Conservation (phyloP, 805 yeast genomes). For the Kodamaea nitidulidarum region DNA sequence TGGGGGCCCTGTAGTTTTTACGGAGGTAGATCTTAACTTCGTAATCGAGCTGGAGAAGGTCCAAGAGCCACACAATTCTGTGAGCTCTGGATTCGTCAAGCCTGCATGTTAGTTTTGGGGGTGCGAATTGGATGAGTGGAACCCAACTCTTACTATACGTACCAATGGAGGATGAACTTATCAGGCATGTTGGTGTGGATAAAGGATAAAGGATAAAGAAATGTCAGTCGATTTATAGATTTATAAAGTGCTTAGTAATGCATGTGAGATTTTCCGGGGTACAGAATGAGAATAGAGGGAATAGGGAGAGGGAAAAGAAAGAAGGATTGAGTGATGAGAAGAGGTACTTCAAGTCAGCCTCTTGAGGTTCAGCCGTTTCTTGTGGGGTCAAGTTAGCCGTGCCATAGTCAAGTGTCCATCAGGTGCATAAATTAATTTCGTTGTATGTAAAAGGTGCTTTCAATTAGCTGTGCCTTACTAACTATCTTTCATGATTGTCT, state of each 20-base stretch:
- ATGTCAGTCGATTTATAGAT: neutral
- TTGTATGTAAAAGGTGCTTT: no score
- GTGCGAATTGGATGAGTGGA: neutral
- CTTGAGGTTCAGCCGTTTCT: no score
- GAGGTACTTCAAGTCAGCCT: neutral
- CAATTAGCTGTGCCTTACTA: no score
- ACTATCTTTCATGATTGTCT: no score
- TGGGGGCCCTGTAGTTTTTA: constrained; percentile 37
- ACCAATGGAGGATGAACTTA: constrained; percentile 25
- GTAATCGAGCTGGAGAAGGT: constrained; percentile 53
- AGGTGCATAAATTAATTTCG: no score
- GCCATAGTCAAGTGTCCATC: no score
- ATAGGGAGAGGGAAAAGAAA: no score
- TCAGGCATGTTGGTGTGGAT: constrained; percentile 11
- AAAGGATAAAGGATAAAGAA: no score
- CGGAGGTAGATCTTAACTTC: constrained; percentile 53
- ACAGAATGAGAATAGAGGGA: no score
- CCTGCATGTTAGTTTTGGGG: constrained; percentile 21
- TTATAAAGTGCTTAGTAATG: no score
- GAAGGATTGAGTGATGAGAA: neutral
- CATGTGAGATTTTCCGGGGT: neutral
- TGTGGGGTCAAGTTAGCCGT: no score
- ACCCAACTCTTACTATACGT: constrained; percentile 9
- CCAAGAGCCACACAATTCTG: constrained; percentile 61
- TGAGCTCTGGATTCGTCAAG: constrained; percentile 56